A percentile compares a stretch with the other conserved stretches of the same genome.
Conservation (phyloP, 345 rosid genomes). For the Cardiospermum halicacabum region DNA sequence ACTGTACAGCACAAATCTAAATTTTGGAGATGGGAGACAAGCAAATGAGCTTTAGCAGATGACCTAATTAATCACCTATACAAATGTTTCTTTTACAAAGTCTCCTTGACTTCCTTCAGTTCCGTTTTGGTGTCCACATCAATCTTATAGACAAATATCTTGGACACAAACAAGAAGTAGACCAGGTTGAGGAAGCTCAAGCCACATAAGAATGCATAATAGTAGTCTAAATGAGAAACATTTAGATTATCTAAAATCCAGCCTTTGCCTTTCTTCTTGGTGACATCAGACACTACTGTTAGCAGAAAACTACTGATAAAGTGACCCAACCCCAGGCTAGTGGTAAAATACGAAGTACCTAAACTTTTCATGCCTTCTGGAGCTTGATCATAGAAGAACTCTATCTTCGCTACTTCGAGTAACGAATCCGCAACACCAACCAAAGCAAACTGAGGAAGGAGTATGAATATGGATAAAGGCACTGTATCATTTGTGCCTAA, state of each 20-base stretch:
- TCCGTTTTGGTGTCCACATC: constrained; percentile 26
- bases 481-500: constrained; percentile 22
- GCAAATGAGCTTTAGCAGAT: neutral
- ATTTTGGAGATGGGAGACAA: too few relatives aligned
- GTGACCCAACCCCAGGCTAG: constrained; percentile 54
- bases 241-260: constrained; percentile 79
- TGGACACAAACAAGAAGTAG: constrained; percentile 49
- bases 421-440: constrained; percentile 76
- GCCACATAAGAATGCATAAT: constrained; percentile 52
- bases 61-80: constrained; percentile 7
- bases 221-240: constrained; percentile 57
- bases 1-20: too few relatives aligned
- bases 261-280: constrained; percentile 41
- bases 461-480: constrained; percentile 55
- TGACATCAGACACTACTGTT: constrained; percentile 38
- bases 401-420: constrained; percentile 69
- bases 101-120: constrained; percentile 16
- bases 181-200: constrained; percentile 50
- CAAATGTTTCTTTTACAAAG: constrained; percentile 6
- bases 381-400: constrained; percentile 87
- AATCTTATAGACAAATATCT: constrained; percentile 47
- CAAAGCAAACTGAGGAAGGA: constrained; percentile 70
- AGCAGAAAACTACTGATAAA: constrained; percentile 68
- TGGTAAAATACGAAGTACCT: constrained; percentile 64
- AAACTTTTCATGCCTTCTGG: constrained; percentile 80